phyloP scores from a whole-genome alignment of 129 eudicot genomes.

The Lactuca saligna region DNA sequence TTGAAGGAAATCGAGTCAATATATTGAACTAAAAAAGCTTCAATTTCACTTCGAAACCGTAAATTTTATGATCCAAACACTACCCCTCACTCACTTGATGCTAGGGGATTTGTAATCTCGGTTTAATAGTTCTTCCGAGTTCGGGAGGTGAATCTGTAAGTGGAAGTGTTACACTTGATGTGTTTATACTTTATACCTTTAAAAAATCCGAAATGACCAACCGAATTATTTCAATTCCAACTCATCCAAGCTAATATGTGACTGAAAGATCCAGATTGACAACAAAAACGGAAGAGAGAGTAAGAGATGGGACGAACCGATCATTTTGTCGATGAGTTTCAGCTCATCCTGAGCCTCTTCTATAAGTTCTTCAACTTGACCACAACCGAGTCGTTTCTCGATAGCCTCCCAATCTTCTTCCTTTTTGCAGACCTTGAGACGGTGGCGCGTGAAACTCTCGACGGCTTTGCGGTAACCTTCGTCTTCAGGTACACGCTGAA shows the following conservation, averaged over 20 bases:
- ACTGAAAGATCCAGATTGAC: neutral
- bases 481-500: slow-evolving; percentile 72
- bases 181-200: too few relatives aligned
- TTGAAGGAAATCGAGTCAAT: neutral
- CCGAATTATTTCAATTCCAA: too few relatives aligned
- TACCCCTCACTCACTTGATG: neutral
- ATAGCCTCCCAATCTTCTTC: slow-evolving; percentile 73
- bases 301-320: slow-evolving; percentile 31
- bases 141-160: neutral
- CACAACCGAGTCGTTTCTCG: slow-evolving; percentile 74
- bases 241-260: neutral
- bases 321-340: slow-evolving; percentile 60
- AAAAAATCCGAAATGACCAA: too few relatives aligned
- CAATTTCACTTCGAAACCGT: neutral
- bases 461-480: slow-evolving; percentile 86
- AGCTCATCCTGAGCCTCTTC: slow-evolving; percentile 83
- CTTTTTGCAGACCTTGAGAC: slow-evolving; percentile 68
- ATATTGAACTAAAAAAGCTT: neutral
- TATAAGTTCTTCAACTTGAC: slow-evolving; percentile 79
- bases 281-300: slow-evolving; percentile 47
- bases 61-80: neutral
- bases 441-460: slow-evolving; percentile 77
- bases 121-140: neutral
- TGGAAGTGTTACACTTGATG: neutral
- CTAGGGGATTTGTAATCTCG: neutral